These are phyloP conservation scores for Domatiomyces globalis DNA, from an alignment of 2,329 filamentous ascomycete genomes.

Conservation along the genomic window DNA sequence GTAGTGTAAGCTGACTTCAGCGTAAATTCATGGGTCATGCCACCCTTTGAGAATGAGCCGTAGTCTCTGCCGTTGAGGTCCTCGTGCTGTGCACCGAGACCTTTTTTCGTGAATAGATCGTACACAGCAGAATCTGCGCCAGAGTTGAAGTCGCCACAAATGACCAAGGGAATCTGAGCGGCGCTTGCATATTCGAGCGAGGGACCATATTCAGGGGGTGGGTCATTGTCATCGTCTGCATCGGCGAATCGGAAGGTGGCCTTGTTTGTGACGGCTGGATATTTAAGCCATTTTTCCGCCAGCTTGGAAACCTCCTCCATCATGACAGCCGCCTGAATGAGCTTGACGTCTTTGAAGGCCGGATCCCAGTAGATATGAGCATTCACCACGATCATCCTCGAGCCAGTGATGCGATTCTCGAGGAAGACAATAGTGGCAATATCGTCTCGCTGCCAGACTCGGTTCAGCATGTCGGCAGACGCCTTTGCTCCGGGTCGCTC, in stretches of 20 bases:
- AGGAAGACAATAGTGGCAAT: conserved; percentile 87
- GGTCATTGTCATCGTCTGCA: conserved; percentile 36
- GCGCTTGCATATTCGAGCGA: conserved; percentile 77
- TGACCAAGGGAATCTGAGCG: conserved; percentile 74
- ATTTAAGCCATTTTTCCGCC: conserved; percentile 70
- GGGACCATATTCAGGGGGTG: conserved; percentile 53
- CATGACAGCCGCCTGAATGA: conserved; percentile 87
- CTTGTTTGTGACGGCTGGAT: conserved; percentile 72
- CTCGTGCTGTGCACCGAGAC: conserved; percentile 60
- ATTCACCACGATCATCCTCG: conserved; percentile 82
- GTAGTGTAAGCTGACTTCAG: conserved; percentile 79
- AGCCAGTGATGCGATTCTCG: conserved; percentile 81
- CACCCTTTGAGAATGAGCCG: conserved; percentile 80
- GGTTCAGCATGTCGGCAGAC: conserved; percentile 94
- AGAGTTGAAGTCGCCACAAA: conserved; percentile 96
- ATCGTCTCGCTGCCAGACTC: conserved; percentile 96
- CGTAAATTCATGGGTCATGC: conserved; percentile 88
- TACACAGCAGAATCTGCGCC: conserved; percentile 76
- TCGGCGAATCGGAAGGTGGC: conserved; percentile 38
- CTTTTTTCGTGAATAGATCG: conserved; percentile 71
- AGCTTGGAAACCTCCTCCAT: conserved; percentile 84
- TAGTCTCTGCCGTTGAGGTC: conserved; percentile 74
- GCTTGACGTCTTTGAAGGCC: conserved; percentile 79
- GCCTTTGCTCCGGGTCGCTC: conserved; percentile 94
- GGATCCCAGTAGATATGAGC: conserved; percentile 94